Percentiles rank a stretch among this genome's conserved stretches.
phyloP scores from a whole-genome alignment of 1,284 basidiomycete genomes.

The Fomitiporia mediterranea region DNA sequence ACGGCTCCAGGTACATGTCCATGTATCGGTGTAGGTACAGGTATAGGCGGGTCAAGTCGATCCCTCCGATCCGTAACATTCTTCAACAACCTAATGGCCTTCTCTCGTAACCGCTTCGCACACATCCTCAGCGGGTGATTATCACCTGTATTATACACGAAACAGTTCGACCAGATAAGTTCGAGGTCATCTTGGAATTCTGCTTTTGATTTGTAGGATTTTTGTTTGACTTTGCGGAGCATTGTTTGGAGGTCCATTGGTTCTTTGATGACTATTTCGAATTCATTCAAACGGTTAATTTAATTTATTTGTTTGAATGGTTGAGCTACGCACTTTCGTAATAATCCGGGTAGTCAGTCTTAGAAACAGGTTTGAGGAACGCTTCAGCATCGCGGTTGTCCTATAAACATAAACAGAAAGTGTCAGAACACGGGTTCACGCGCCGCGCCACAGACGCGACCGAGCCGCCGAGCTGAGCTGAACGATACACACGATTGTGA shows the following conservation, averaged over 20 bases:
- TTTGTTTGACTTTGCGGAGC: conserved; percentile 86
- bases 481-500: conserved; percentile 65
- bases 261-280: conserved; percentile 66
- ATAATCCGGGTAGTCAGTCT: conserved; percentile 85
- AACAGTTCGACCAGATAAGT: conserved; percentile 96
- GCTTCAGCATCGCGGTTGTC: conserved; percentile 85
- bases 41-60: conserved; percentile 57
- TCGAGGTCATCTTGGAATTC: conserved; percentile 93
- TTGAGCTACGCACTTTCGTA: conserved; percentile 61
- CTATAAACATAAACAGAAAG: conserved; percentile 47
- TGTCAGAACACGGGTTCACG: conserved; percentile 30
- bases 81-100: conserved; percentile 78
- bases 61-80: conserved; percentile 89
- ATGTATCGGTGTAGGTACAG: conserved; percentile 39
- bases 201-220: conserved; percentile 88
- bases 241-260: conserved; percentile 96
- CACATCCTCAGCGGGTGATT: conserved; percentile 79
- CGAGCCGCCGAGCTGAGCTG: too few relatives aligned
- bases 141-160: conserved; percentile 88
- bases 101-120: conserved; percentile 70
- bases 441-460: conserved; percentile 32
- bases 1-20: too few relatives aligned
- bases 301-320: background rate
- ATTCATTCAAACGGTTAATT: conserved; percentile 4
- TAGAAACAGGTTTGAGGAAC: conserved; percentile 86